phyloP scores from a whole-genome alignment of 2,329 filamentous ascomycete genomes.

The Elsinoe arachidis region DNA sequence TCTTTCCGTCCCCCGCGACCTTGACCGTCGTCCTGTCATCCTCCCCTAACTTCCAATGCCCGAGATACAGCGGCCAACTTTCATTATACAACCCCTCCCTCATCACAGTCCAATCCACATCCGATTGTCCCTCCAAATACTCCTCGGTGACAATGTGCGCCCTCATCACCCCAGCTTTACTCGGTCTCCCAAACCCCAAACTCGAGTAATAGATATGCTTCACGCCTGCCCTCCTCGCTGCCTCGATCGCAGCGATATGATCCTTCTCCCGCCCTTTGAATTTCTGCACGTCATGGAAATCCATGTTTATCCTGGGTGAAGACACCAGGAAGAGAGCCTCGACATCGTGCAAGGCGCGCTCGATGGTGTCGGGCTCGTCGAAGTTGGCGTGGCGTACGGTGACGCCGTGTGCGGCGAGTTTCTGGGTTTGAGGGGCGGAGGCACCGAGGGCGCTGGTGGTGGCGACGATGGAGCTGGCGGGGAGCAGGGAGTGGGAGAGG shows the following conservation, averaged over 20 bases:
- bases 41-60: slow-evolving; percentile 31
- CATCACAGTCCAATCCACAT: slow-evolving; percentile 30
- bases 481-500: slow-evolving; percentile 33
- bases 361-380: slow-evolving; percentile 29
- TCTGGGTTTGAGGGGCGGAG: slow-evolving; percentile 16
- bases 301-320: slow-evolving; percentile 35
- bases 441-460: slow-evolving; percentile 26
- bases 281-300: slow-evolving; percentile 35
- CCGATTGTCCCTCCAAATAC: slow-evolving; percentile 28
- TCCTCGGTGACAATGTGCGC: slow-evolving; percentile 39
- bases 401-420: slow-evolving; percentile 19
- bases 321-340: slow-evolving; percentile 39
- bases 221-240: slow-evolving; percentile 33
- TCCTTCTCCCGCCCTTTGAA: slow-evolving; percentile 37
- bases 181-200: slow-evolving; percentile 35
- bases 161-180: slow-evolving; percentile 37
- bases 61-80: slow-evolving; percentile 41
- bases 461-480: slow-evolving; percentile 31
- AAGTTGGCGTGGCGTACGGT: slow-evolving; percentile 33
- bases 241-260: slow-evolving; percentile 36
- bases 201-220: slow-evolving; percentile 41
- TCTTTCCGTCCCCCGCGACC: slow-evolving; percentile 33
- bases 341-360: slow-evolving; percentile 30
- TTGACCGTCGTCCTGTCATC: slow-evolving; percentile 31
- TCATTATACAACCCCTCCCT: slow-evolving; percentile 40